Evolutionary conservation across 768 basidiomycete genomes (phyloP).

Genomic region (Clitopilus passeckerianus): DNA sequence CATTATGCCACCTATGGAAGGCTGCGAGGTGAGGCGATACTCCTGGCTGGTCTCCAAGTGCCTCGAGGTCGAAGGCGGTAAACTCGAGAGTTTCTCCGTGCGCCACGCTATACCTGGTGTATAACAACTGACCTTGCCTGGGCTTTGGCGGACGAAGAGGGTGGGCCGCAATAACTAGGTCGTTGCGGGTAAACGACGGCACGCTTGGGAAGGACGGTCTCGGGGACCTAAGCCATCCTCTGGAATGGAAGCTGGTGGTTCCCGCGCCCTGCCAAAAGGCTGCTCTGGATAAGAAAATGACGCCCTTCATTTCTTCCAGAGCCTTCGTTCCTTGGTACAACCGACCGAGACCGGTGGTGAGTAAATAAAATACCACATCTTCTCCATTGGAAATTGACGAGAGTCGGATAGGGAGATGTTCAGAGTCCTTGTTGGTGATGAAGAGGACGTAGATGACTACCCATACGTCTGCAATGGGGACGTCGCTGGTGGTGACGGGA

Average conservation of each 20-base stretch:
- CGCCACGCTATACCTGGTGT: slow-evolving; percentile 28
- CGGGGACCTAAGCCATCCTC: slow-evolving; percentile 20
- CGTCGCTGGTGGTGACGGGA: slow-evolving; percentile 8
- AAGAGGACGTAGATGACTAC: slow-evolving; percentile 35
- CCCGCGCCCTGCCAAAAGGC: slow-evolving; percentile 51
- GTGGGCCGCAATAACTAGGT: slow-evolving; percentile 43
- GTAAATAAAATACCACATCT: slow-evolving; percentile 31
- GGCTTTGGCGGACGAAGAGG: slow-evolving; percentile 50
- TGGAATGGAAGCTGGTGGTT: slow-evolving; percentile 23
- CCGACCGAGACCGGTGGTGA: slow-evolving; percentile 30
- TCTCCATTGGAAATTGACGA: slow-evolving; percentile 19
- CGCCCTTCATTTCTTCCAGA: slow-evolving; percentile 9
- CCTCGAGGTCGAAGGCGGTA: slow-evolving; percentile 26
- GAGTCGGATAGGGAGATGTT: slow-evolving; percentile 35
- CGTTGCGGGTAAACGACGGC: slow-evolving; percentile 36
- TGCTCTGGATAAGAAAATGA: slow-evolving; percentile 33
- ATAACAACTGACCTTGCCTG: slow-evolving; percentile 31
- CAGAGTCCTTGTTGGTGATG: slow-evolving; percentile 29
- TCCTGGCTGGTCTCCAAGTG: slow-evolving; percentile 13
- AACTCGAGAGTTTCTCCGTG: slow-evolving; percentile 27
- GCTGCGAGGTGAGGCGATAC: slow-evolving; percentile 32
- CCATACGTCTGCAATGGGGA: slow-evolving; percentile 32
- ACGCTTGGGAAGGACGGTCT: slow-evolving; percentile 28
- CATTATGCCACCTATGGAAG: slow-evolving; percentile 47
- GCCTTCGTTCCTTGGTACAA: slow-evolving; percentile 11